phyloP scores from a whole-genome alignment of 371 early-diverging fungal genomes.

The Saksenaea oblongispora region DNA sequence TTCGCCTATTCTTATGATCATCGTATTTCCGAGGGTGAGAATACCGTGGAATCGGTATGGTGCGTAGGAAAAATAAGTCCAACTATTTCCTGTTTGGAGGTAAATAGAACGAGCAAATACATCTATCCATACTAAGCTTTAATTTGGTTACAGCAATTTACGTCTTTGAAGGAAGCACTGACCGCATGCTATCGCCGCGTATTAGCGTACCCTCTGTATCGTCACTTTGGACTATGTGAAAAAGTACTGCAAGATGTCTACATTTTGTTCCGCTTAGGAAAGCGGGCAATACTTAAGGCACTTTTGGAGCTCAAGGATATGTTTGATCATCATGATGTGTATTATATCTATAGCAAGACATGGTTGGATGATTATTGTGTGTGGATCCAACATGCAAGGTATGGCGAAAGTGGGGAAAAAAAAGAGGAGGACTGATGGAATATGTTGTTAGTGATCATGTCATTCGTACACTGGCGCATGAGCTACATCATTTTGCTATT shows the following conservation, averaged over 20 bases:
- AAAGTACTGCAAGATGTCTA: conserved; percentile 81
- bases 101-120: conserved; percentile 16
- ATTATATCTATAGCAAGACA: conserved; percentile 84
- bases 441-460: conserved; percentile 59
- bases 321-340: conserved; percentile 84
- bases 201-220: conserved; percentile 84
- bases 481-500: conserved; percentile 74
- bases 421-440: not conserved
- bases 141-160: conserved; percentile 51
- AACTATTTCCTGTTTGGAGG: conserved; percentile 79
- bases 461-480: conserved; percentile 73
- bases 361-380: conserved; percentile 94
- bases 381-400: conserved; percentile 88
- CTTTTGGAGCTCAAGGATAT: conserved; percentile 77
- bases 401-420: conserved; percentile 14
- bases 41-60: conserved; percentile 90
- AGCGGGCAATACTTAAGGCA: conserved; percentile 76
- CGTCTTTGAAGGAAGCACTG: conserved; percentile 62
- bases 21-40: conserved; percentile 84
- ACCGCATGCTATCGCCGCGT: conserved; percentile 75
- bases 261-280: conserved; percentile 81
- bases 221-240: conserved; percentile 73
- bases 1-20: conserved; percentile 90
- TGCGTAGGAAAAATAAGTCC: conserved; percentile 86
- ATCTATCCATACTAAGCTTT: not conserved